These are phyloP conservation scores for Periconia digitata DNA, from an alignment of 2,329 filamentous ascomycete genomes.

Conservation along the genomic window DNA sequence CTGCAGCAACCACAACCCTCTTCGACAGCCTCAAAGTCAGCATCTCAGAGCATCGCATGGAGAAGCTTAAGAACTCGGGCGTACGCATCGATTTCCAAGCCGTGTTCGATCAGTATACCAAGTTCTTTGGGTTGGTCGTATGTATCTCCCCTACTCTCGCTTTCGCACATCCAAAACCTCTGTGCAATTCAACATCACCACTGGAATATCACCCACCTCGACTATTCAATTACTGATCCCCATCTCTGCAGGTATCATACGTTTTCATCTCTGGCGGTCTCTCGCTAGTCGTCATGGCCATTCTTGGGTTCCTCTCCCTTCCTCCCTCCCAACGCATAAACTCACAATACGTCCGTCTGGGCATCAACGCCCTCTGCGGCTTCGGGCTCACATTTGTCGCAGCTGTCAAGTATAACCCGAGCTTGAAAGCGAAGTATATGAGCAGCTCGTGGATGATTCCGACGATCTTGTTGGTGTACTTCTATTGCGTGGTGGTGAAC, in stretches of 20 bases:
- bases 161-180: no score
- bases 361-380: constrained; percentile 21
- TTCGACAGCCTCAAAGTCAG: constrained; percentile 27
- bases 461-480: constrained; percentile 27
- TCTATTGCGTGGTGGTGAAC: constrained; percentile 26
- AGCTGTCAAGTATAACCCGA: constrained; percentile 17
- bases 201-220: no score
- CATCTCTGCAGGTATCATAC: no score
- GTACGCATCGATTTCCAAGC: constrained; percentile 5
- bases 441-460: constrained; percentile 34
- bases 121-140: constrained; percentile 33
- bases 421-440: constrained; percentile 17
- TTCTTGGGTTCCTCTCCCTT: constrained; percentile 31
- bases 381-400: constrained; percentile 26
- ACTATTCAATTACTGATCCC: no score
- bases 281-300: constrained; percentile 22
- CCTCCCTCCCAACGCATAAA: constrained; percentile 19
- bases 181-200: no score
- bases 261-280: constrained; percentile 32
- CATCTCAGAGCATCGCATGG: constrained; percentile 6
- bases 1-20: constrained; percentile 20
- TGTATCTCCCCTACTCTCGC: no score
- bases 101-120: constrained; percentile 13
- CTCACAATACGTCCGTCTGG: constrained; percentile 25
- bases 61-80: constrained; percentile 12